Evolutionary conservation across 805 yeast species (phyloP).

Genomic region (Yueomyces sp.): DNA sequence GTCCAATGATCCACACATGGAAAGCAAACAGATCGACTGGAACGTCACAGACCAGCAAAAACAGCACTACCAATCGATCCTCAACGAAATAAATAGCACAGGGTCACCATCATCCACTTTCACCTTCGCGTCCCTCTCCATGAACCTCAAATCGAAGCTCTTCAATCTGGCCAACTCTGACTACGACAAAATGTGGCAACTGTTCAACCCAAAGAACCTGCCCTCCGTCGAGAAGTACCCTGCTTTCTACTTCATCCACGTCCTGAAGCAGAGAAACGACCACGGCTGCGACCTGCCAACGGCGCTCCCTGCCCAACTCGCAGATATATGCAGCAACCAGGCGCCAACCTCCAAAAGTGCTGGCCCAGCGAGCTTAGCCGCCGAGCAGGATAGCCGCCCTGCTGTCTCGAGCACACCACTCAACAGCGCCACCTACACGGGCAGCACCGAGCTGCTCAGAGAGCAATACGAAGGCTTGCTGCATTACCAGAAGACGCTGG

Average conservation of each 20-base stretch:
- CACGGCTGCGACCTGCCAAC: constrained; percentile 77
- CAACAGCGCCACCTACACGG: not conserved
- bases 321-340: constrained; percentile 71
- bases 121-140: constrained; percentile 55
- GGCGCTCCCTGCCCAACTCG: constrained; percentile 79
- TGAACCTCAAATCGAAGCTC: constrained; percentile 50
- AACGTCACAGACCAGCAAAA: constrained; percentile 86
- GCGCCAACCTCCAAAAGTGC: not conserved
- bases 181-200: constrained; percentile 82
- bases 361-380: not conserved
- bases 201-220: constrained; percentile 81
- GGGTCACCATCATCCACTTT: constrained; percentile 71
- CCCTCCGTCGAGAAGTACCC: constrained; percentile 92
- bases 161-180: constrained; percentile 70
- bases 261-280: constrained; percentile 73
- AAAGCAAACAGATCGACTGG: constrained; percentile 60
- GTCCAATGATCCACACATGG: constrained; percentile 11
- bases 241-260: constrained; percentile 76
- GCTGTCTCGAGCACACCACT: constrained; percentile 34
- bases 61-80: constrained; percentile 63
- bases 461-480: constrained; percentile 73
- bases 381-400: not conserved
- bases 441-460: constrained; percentile 22
- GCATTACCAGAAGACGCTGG: constrained; percentile 57
- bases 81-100: constrained; percentile 24